Conservation (phyloP, 2,329 filamentous ascomycete species). For the Trichoderma koningii region DNA sequence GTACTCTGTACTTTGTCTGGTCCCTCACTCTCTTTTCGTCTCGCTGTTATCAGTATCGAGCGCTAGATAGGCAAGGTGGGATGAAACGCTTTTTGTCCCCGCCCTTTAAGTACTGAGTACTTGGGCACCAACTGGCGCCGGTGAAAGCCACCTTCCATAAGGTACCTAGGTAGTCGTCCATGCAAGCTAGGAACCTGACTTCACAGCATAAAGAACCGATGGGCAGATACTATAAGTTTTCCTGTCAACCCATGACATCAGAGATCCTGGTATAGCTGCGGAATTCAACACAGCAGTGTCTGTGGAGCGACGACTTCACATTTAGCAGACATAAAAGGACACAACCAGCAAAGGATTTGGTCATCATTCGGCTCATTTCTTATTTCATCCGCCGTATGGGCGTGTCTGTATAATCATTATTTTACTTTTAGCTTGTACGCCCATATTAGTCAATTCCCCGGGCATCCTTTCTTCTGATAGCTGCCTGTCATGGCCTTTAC, state of each 20-base stretch:
- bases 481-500: constrained; percentile 52
- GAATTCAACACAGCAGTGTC: background rate
- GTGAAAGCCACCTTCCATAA: background rate
- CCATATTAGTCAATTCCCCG: constrained; percentile 11
- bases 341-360: background rate
- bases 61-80: no score
- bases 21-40: background rate
- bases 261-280: background rate
- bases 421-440: constrained; percentile 2
- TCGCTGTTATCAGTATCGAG: background rate
- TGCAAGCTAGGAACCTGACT: background rate
- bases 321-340: background rate
- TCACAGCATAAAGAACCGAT: no score
- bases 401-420: constrained; percentile 22
- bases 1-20: background rate
- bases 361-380: constrained; percentile 22
- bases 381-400: constrained; percentile 12
- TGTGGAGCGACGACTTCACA: background rate
- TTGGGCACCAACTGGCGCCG: constrained; percentile 7
- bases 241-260: background rate
- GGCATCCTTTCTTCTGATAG: background rate
- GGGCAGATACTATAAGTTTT: background rate
- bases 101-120: background rate
- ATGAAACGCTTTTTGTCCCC: background rate
- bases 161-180: no score